Evolutionary conservation across 805 yeast species (phyloP).

Genomic region (Ogataea glucozyma): DNA sequence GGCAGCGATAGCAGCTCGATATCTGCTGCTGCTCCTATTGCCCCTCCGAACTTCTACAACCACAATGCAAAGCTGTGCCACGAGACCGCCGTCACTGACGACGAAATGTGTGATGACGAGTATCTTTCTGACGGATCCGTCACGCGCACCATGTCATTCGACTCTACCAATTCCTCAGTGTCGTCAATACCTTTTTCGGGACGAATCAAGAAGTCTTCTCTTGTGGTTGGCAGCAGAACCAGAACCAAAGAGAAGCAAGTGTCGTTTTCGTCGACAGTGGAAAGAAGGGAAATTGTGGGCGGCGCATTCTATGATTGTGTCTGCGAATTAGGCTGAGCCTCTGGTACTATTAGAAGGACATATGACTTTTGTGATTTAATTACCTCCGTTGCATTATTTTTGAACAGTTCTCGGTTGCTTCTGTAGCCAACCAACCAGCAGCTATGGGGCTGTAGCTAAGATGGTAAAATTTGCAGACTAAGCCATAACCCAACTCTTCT

Average conservation of each 20-base stretch:
- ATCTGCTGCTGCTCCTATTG: not conserved
- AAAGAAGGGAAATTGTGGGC: constrained; percentile 47
- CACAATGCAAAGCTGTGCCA: not conserved
- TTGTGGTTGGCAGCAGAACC: constrained; percentile 6
- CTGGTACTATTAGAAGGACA: not conserved
- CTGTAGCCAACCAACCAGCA: no score
- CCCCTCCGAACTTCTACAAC: not conserved
- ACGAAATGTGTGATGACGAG: constrained; percentile 14
- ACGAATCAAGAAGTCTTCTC: constrained; percentile 11
- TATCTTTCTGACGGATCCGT: constrained; percentile 4
- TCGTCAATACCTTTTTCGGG: constrained; percentile 10
- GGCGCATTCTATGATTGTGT: constrained; percentile 44
- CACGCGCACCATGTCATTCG: constrained; percentile 12
- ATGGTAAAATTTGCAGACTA: no score
- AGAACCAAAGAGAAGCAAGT: constrained; percentile 34
- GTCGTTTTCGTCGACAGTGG: constrained; percentile 43
- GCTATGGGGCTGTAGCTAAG: no score
- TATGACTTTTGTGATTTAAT: constrained; percentile 1
- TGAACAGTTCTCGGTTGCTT: not conserved
- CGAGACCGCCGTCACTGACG: constrained; percentile 10
- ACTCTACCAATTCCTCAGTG: constrained; percentile 9
- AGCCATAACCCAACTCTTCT: no score
- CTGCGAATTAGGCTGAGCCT: constrained; percentile 1
- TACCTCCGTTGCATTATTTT: not conserved
- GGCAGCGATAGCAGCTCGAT: not conserved